Base-by-base conservation (phyloP, 169 alveolate genomes). In the Cryptosporidium ryanae region DNA sequence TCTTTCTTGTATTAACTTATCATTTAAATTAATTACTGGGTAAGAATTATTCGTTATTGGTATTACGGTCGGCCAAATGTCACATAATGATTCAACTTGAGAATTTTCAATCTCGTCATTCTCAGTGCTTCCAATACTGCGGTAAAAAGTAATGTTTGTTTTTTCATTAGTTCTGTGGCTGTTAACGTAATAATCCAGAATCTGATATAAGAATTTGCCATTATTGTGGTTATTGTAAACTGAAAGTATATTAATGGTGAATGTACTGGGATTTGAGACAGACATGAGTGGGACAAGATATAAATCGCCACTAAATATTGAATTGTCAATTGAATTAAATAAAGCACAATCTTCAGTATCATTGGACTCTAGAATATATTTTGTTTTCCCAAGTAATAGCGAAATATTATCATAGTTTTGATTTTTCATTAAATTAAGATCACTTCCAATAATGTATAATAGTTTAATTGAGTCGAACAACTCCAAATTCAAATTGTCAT, bases 21-120 rank as follows among this genome's bases (percentile, higher is more conserved):
- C 6, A 23, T 48, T 76, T 15, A 76, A 25, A 76, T 76, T 25
- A 17, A 76, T 32, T 54, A 21, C 7, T 23, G 64, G 66, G 38
- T 66, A 70, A n/a, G 43, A 70, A 34, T 59, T 59, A 15, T 61
- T 71, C 21, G 70, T 59, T 48, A 76, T 17, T 1, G 55, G 29
- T 32, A 76, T 61, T 17, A 59, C 64, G 32, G 38, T 55, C 7
- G 87, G 87, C 87, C 87, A 76, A 0, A 76, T 27, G 15, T 76
- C 38, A 13, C 63, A 67, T 34, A 76, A 29, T 12, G 32, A 27
- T 2, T 48, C 44, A 2, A 17, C 21, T 48, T 49, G 23, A 4
- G 38, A 17, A 48, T 25, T 46, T 66, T 66, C 21, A 8, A 17
- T 48, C 2, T 3, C 21, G 23, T 48, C 29, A 8, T n/a, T 52